phyloP scores from a whole-genome alignment of 73 alveolate species.

The Paramecium sonneborni region DNA sequence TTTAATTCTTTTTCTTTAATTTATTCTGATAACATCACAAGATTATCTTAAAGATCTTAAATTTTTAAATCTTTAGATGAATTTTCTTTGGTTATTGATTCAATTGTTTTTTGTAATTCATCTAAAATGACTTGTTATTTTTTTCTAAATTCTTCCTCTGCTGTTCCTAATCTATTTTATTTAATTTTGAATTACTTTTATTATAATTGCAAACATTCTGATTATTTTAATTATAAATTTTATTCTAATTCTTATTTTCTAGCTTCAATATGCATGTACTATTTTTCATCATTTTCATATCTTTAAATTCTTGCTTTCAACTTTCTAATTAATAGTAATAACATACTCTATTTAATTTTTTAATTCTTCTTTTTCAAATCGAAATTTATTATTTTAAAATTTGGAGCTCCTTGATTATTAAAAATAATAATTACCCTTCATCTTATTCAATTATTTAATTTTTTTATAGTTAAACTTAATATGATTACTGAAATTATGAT shows the following conservation, averaged over 20 bases:
- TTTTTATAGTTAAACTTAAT: not conserved
- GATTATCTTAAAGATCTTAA: not conserved
- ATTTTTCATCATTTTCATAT: slow-evolving; percentile 20
- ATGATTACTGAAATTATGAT: not conserved
- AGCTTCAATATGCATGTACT: not conserved
- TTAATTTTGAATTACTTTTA: not conserved
- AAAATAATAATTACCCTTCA: not conserved
- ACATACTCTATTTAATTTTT: not conserved
- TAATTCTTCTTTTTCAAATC: not conserved
- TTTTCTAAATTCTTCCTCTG: not conserved
- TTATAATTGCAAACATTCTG: not conserved
- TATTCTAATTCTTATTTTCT: not conserved
- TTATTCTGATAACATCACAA: not conserved
- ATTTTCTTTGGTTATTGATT: not conserved
- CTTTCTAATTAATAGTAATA: not conserved
- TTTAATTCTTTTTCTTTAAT: not conserved
- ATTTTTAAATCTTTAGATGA: not conserved
- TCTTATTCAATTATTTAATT: not conserved
- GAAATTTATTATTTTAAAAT: not conserved
- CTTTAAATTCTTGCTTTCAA: slow-evolving; percentile 23
- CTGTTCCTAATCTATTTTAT: not conserved
- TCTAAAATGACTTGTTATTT: not conserved
- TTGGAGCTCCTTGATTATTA: not conserved
- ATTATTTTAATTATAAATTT: not conserved
- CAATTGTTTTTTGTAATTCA: not conserved